A percentile compares a stretch with the other conserved stretches of the same genome.
These are phyloP conservation scores for Zizania latifolia DNA, from an alignment of 176 grass and related monocot genomes.

Conservation along the genomic window DNA sequence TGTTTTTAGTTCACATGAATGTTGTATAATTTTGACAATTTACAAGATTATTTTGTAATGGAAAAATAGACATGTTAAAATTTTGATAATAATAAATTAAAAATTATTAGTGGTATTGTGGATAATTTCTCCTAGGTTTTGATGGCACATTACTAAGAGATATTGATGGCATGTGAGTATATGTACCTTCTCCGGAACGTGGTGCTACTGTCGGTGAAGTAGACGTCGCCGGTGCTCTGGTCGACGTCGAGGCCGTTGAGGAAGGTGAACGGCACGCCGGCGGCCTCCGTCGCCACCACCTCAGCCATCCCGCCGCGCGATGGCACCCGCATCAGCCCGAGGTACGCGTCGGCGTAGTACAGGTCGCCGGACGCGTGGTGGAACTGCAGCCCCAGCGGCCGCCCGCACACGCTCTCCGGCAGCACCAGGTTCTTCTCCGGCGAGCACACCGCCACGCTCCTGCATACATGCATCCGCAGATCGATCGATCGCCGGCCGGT, in stretches of 20 bases:
- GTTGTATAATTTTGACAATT: too few relatives aligned
- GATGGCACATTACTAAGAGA: too few relatives aligned
- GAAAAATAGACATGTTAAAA: too few relatives aligned
- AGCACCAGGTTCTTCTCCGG: conserved; percentile 26
- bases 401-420: conserved; percentile 70
- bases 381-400: conserved; percentile 80
- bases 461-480: background rate
- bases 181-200: conserved; percentile 49
- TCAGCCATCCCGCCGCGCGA: conserved; percentile 48
- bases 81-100: too few relatives aligned
- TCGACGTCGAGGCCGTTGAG: conserved; percentile 86
- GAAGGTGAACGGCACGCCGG: conserved; percentile 69
- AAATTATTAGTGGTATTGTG: too few relatives aligned
- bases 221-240: conserved; percentile 71
- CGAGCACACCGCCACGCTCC: conserved; percentile 37
- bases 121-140: too few relatives aligned
- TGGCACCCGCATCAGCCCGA: conserved; percentile 50
- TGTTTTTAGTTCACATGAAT: too few relatives aligned
- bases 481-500: background rate
- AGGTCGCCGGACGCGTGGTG: conserved; percentile 54
- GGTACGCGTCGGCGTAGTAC: conserved; percentile 84
- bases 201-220: conserved; percentile 89
- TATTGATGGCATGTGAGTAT: too few relatives aligned
- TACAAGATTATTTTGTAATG: too few relatives aligned
- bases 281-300: conserved; percentile 50